phyloP scores from a whole-genome alignment of 148 eudicot genomes.

The Fagopyrum tataricum region DNA sequence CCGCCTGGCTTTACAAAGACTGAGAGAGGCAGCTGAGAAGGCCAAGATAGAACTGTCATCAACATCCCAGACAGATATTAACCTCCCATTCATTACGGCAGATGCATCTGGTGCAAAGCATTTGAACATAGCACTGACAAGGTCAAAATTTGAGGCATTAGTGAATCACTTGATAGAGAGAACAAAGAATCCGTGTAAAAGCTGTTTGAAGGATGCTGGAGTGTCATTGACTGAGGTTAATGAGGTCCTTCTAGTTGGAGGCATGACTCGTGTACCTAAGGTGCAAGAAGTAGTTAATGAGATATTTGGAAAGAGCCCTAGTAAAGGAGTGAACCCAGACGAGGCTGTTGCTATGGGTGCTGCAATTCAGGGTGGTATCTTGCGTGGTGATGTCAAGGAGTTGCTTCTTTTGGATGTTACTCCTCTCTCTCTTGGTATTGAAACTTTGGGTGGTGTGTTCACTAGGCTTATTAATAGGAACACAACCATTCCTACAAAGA shows the following conservation, averaged over 20 bases:
- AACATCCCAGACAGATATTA: slow-evolving; percentile 32
- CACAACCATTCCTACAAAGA: slow-evolving; percentile 30
- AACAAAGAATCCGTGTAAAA: slow-evolving; percentile 23
- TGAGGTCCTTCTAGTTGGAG: slow-evolving; percentile 37
- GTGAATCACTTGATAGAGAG: slow-evolving; percentile 27
- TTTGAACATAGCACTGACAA: slow-evolving; percentile 23
- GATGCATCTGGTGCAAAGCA: slow-evolving; percentile 35
- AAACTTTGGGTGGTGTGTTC: slow-evolving; percentile 28
- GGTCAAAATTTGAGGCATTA: slow-evolving; percentile 26
- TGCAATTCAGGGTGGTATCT: slow-evolving; percentile 32
- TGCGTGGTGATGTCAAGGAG: slow-evolving; percentile 31
- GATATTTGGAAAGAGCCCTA: slow-evolving; percentile 27
- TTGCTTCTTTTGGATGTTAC: slow-evolving; percentile 18
- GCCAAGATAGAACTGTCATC: slow-evolving; percentile 35
- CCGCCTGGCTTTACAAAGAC: slow-evolving; percentile 31
- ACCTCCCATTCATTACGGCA: slow-evolving; percentile 35
- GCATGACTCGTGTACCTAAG: slow-evolving; percentile 34
- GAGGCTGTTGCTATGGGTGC: slow-evolving; percentile 34
- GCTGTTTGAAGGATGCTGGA: slow-evolving; percentile 32
- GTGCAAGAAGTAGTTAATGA: slow-evolving; percentile 28
- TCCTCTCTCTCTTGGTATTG: slow-evolving; percentile 20
- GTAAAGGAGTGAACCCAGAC: slow-evolving; percentile 29
- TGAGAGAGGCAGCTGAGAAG: slow-evolving; percentile 35
- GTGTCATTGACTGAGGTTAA: slow-evolving; percentile 23
- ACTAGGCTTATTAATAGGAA: slow-evolving; percentile 26